Evolutionary conservation across 202 grass and related monocot genomes (phyloP), one percentile per base, ranked within the genome.

Genomic region (Elaeis oleifera): DNA sequence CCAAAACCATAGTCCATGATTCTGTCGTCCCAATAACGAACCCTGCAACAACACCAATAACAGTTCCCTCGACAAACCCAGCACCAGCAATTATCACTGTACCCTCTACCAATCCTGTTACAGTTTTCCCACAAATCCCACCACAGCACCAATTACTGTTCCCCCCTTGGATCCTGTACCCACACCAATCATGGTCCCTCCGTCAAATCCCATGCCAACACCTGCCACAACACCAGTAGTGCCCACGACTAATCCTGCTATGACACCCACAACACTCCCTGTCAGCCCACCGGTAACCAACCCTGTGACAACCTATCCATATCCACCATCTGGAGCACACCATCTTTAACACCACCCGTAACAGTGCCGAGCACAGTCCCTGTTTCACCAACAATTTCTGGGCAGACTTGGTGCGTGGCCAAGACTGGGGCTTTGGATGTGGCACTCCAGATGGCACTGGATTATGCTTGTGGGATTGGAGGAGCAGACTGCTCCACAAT

Each of bases 391-490:
- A n/a, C 50, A 67, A 5, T 65, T 54, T 51, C 68, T 17, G 91
- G 92, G 53, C 87, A 90, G 79, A 75, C 67, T 23, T 97, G 88
- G 92, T 97, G 92, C 50, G 69, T 91, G 5, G 88, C 92, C 5
- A 91, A 79, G 82, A 62, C 88, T 3, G 92, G 84, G 24, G 6
- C 78, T 27, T 56, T 14, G 59, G 84, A 91, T 50, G 19, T 25
- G 1, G 69, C 31, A 9, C 65, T 97, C 32, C 87, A 97, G 74
- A 51, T 54, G 59, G 92, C 71, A 1, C 27, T 97, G 28, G 92
- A 97, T 77, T 97, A 78, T 65, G 84, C 92, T 25, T 97, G 92
- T 69, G 84, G 92, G 56, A 81, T 84, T 3, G 92, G 87, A 49
- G 79, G 82, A 18, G 92, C 74, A 24, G 92, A 97, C 61, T 97